Base-by-base conservation (phyloP, 371 early-diverging fungal genomes). In the Nematocida ausubeli region DNA sequence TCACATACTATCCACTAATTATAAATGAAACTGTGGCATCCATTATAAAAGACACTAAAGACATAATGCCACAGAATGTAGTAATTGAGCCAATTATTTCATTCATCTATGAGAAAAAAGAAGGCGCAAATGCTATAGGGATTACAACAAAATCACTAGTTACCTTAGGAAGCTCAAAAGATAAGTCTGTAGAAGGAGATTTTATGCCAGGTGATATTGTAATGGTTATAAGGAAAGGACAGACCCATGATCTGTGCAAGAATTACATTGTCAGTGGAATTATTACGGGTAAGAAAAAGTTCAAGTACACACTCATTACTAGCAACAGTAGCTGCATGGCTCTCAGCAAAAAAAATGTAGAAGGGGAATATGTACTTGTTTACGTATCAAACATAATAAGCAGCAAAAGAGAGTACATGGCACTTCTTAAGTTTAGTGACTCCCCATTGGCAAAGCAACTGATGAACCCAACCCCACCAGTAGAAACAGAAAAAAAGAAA, bases 1-100 rank as follows among this genome's bases (percentile, higher is more conserved):
- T 16, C 3, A 34, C 44, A 16, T 72, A 69, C 42, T 72, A 73
- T 24, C 47, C 73, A 6, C 65, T 72, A 24, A 39, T 72, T 22
- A 24, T 72, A n/a, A 12, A 72, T 4, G 73, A 72, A 52, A 60
- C 73, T 14, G 7, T 57, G 2, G 52, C 55, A n/a, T 40, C 58
- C 7, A 52, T 56, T 19, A 54, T 52, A 28, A 9, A 54, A 54
- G 54, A 54, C 12, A 28, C 54, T 3, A 6, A 24, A 12, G 24
- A 54, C 12, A n/a, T n/a, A 54, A n/a, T 54, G 12, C 1, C 9
- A 9, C 7, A 24, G n/a, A 54, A 6, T 0, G 22, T 54, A 54
- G 24, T 24, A 54, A 28, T 9, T 1, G 28, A n/a, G 2, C 54
- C 3, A 54, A 3, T 0, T n/a, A 24, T n/a, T n/a, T n/a, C 12